Percentiles rank a stretch among this genome's conserved stretches.
phyloP scores from a whole-genome alignment of 306 rosid species.

The Medicago ruthenica region DNA sequence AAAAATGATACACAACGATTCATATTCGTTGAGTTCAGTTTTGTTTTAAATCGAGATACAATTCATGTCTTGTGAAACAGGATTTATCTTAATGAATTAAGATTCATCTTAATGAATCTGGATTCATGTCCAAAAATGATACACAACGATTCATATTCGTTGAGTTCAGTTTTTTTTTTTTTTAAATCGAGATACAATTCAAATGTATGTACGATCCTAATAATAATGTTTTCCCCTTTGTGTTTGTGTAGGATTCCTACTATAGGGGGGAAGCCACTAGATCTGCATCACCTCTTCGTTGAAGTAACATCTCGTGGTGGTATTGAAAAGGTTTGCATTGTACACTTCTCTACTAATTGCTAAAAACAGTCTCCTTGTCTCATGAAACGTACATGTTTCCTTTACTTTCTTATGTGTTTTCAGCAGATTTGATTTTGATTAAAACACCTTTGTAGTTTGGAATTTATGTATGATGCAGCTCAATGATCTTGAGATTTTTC shows the following conservation, averaged over 20 bases:
- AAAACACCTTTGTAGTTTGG: slow-evolving; percentile 17
- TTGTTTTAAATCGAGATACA: background rate
- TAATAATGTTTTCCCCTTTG: slow-evolving; percentile 14
- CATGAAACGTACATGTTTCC: slow-evolving; percentile 14
- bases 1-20: background rate
- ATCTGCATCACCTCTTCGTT: slow-evolving; percentile 72
- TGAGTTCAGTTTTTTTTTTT: background rate
- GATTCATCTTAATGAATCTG: too few species aligned
- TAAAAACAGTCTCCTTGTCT: slow-evolving; percentile 15
- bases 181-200: background rate
- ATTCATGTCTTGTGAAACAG: background rate
- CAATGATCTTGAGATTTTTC: slow-evolving; percentile 27
- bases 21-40: background rate
- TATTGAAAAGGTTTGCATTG: slow-evolving; percentile 68
- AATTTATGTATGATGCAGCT: slow-evolving; percentile 29
- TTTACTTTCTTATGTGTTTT: background rate
- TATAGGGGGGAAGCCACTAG: slow-evolving; percentile 76
- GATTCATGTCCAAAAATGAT: background rate
- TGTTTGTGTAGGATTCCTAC: slow-evolving; percentile 65
- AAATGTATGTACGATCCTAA: background rate
- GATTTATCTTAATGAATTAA: background rate
- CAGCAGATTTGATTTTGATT: slow-evolving; percentile 26
- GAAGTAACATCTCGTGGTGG: slow-evolving; percentile 91
- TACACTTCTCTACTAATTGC: slow-evolving; percentile 18
- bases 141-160: background rate